Conservation (phyloP, 2,329 filamentous ascomycete species). For the Westerdykella sp. region DNA sequence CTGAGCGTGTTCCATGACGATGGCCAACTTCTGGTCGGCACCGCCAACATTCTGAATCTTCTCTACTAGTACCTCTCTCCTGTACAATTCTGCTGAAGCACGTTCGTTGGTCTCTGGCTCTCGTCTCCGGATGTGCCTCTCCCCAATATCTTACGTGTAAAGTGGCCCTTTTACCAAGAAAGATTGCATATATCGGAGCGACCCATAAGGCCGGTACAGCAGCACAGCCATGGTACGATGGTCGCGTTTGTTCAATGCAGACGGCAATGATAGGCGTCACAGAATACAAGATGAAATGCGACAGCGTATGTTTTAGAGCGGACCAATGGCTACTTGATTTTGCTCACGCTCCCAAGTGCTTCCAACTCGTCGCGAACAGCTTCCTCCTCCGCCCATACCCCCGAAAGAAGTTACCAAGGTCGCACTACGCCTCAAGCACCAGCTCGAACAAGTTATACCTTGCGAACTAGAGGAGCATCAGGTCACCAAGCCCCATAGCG, state of each 20-base stretch:
- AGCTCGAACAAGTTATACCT: constrained; percentile 82
- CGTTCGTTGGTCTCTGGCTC: no score
- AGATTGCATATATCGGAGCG: constrained; percentile 2
- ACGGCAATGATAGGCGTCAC: constrained; percentile 36
- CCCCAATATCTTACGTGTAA: no score
- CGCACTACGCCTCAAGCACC: constrained; percentile 81
- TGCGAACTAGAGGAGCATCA: constrained; percentile 76
- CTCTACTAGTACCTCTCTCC: no score
- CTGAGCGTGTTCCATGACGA: no score
- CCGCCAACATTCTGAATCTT: no score
- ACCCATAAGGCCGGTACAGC: constrained; percentile 3
- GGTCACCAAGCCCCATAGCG: constrained; percentile 75
- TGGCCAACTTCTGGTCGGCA: no score
- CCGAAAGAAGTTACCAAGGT: constrained; percentile 80
- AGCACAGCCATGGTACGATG: constrained; percentile 35
- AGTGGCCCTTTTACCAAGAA: no score
- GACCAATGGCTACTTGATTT: neutral
- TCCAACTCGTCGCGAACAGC: constrained; percentile 54
- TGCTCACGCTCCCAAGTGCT: constrained; percentile 49
- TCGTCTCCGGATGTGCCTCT: no score
- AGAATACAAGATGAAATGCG: constrained; percentile 40
- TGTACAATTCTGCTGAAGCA: no score
- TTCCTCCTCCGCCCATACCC: constrained; percentile 61
- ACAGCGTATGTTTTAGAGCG: constrained; percentile 24
- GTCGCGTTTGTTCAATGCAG: constrained; percentile 32